Percentiles rank a stretch among this genome's conserved stretches.
phyloP scores from a whole-genome alignment of 306 rosid species.

The Clitoria ternatea region DNA sequence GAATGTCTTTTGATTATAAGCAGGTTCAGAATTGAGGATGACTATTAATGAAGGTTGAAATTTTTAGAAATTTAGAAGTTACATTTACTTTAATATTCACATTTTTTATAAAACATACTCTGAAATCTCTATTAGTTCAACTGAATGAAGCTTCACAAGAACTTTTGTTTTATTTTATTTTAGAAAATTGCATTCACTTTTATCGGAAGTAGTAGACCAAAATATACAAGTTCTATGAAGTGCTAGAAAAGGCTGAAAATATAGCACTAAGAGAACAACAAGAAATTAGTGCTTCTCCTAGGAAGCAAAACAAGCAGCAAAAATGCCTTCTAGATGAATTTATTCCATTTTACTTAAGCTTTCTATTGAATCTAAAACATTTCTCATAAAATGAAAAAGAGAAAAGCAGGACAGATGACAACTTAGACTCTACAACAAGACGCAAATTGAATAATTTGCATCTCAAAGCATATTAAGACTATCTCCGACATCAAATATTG shows the following conservation, averaged over 20 bases:
- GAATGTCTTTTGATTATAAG: too few relatives aligned
- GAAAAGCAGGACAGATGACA: background rate
- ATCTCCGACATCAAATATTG: slow-evolving; percentile 6
- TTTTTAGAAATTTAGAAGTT: too few relatives aligned
- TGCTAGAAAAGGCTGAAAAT: background rate
- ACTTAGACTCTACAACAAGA: slow-evolving; percentile 11
- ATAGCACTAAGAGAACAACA: slow-evolving; percentile 7
- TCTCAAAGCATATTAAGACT: background rate
- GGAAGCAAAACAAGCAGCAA: background rate
- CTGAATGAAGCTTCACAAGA: too few relatives aligned
- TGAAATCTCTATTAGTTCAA: too few relatives aligned
- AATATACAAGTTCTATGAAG: background rate
- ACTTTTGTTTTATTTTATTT: background rate
- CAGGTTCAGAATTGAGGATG: too few relatives aligned
- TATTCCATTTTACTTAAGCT: background rate
- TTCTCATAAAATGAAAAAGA: background rate
- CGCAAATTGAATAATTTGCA: background rate
- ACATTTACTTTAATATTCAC: too few relatives aligned
- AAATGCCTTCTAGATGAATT: background rate
- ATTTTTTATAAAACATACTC: too few relatives aligned
- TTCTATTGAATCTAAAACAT: background rate
- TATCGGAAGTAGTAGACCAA: slow-evolving; percentile 16
- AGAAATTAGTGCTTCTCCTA: background rate
- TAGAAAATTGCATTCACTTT: background rate
- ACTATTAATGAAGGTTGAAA: too few relatives aligned